phyloP scores from a whole-genome alignment of 2,329 filamentous ascomycete species.

The Lasiodiplodia sp. region DNA sequence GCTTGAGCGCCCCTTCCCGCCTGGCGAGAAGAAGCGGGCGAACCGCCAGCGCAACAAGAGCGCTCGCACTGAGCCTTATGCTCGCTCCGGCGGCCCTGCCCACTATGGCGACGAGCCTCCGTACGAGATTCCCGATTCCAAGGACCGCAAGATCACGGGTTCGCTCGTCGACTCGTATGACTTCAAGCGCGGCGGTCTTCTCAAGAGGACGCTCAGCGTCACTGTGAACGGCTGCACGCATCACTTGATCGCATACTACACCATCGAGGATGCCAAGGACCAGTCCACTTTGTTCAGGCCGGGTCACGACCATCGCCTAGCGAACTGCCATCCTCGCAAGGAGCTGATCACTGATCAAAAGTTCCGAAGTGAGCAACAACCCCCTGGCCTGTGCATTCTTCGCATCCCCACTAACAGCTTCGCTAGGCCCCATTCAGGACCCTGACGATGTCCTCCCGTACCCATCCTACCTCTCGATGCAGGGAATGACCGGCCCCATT shows the following conservation, averaged over 20 bases:
- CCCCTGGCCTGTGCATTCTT: background rate
- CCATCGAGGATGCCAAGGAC: conserved; percentile 72
- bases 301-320: conserved; percentile 22
- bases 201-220: conserved; percentile 94
- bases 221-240: conserved; percentile 76
- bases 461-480: background rate
- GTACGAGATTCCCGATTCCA: conserved; percentile 47
- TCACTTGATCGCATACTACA: conserved; percentile 91
- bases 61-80: conserved; percentile 59
- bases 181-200: conserved; percentile 81
- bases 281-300: conserved; percentile 20
- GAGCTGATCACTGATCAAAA: conserved; percentile 29
- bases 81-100: conserved; percentile 44
- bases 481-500: background rate
- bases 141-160: conserved; percentile 71
- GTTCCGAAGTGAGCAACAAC: conserved; percentile 23
- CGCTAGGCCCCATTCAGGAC: conserved; percentile 22
- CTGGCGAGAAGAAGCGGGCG: conserved; percentile 84
- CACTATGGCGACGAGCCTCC: conserved; percentile 20
- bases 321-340: conserved; percentile 27
- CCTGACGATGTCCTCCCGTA: conserved; percentile 28
- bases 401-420: background rate
- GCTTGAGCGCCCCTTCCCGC: conserved; percentile 77
- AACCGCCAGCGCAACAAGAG: conserved; percentile 58
- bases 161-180: conserved; percentile 89